phyloP scores from a whole-genome alignment of 805 yeast genomes.

The Metschnikowia henanensis region DNA sequence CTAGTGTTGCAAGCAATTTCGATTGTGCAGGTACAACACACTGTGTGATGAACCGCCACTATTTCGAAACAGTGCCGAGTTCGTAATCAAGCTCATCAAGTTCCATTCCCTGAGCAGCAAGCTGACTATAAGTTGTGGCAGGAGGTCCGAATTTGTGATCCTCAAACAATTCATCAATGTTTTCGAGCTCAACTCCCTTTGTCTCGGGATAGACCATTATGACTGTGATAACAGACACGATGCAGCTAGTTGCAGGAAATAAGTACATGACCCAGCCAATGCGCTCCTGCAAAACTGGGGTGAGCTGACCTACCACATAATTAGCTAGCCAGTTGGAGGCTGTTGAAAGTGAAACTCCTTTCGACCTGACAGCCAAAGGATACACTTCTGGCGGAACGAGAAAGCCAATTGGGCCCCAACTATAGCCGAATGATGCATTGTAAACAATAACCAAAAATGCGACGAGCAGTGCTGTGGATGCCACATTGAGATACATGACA shows the following conservation, averaged over 20 bases:
- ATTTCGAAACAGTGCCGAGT: slow-evolving; percentile 8
- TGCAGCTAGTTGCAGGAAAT: slow-evolving; percentile 40
- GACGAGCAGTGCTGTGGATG: slow-evolving; percentile 38
- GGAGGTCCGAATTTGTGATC: slow-evolving; percentile 27
- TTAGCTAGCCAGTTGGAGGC: slow-evolving; percentile 48
- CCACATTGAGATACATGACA: slow-evolving; percentile 31
- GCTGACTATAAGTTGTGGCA: slow-evolving; percentile 14
- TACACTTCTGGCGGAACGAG: slow-evolving; percentile 45
- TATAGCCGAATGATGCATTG: slow-evolving; percentile 45
- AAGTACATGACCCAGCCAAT: slow-evolving; percentile 44
- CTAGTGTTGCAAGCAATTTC: neutral
- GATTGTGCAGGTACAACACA: neutral
- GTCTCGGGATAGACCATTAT: slow-evolving; percentile 42
- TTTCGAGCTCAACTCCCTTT: slow-evolving; percentile 44
- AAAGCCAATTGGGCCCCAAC: slow-evolving; percentile 49
- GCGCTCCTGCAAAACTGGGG: slow-evolving; percentile 40
- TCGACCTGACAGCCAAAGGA: slow-evolving; percentile 42
- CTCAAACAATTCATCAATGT: slow-evolving; percentile 39
- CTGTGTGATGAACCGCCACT: neutral
- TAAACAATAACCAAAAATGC: slow-evolving; percentile 42
- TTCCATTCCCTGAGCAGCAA: slow-evolving; percentile 19
- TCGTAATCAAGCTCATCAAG: slow-evolving; percentile 28
- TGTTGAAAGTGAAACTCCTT: slow-evolving; percentile 45
- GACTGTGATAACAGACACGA: slow-evolving; percentile 35
- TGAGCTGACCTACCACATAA: slow-evolving; percentile 45